Percentiles rank a stretch among this genome's conserved stretches.
phyloP scores from a whole-genome alignment of 768 basidiomycete species.

The Calvatia gigantea region DNA sequence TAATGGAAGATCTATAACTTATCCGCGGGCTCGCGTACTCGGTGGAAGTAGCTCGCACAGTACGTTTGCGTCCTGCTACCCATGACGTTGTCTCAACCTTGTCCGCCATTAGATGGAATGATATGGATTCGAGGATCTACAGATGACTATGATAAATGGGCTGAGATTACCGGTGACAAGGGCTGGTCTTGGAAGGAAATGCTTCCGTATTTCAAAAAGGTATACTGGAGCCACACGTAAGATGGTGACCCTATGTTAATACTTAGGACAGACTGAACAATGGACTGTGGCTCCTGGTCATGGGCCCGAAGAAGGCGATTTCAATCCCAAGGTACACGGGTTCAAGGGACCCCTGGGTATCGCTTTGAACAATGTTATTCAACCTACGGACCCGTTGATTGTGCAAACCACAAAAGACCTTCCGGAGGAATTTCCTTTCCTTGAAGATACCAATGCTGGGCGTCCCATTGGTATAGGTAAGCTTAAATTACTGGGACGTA shows the following conservation, averaged over 20 bases:
- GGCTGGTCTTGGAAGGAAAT: constrained; percentile 23
- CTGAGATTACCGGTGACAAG: constrained; percentile 16
- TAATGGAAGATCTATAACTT: constrained; percentile 17
- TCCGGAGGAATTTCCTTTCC: constrained; percentile 11
- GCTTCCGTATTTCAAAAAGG: constrained; percentile 20
- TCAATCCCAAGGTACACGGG: constrained; percentile 10
- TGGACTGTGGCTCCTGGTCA: neutral
- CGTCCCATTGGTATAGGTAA: constrained; percentile 14
- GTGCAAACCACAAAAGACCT: constrained; percentile 8
- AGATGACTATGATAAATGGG: constrained; percentile 22
- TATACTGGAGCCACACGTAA: neutral
- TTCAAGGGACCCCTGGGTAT: constrained; percentile 10
- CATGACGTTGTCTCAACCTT: neutral
- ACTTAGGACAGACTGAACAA: neutral
- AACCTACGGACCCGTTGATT: neutral
- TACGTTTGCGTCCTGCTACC: constrained; percentile 7
- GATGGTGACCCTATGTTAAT: neutral
- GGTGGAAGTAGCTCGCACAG: constrained; percentile 27
- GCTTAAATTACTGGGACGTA: neutral
- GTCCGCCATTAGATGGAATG: constrained; percentile 19
- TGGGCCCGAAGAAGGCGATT: constrained; percentile 5
- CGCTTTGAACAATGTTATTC: neutral
- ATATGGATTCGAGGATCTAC: constrained; percentile 20
- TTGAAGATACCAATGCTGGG: constrained; percentile 12
- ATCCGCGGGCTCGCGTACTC: constrained; percentile 22